Evolutionary conservation across 2,329 filamentous ascomycete species (phyloP), one percentile per base, ranked within the genome.

Genomic region (Alternaria brassicae): DNA sequence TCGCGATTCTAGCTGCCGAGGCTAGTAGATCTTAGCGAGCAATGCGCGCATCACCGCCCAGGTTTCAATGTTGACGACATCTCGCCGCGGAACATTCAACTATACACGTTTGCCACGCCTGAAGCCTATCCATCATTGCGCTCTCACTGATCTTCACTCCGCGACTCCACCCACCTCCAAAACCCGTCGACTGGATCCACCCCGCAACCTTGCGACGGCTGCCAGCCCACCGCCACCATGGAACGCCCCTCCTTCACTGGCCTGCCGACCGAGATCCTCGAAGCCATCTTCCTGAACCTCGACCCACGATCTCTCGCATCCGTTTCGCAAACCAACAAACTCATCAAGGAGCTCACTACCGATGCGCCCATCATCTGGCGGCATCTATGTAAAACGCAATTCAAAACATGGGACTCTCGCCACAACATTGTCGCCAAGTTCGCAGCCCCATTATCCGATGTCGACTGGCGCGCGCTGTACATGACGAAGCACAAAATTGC

Each of bases 221-320:
- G 3, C 30, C 15, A 21, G 37, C 37, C 37, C 37, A 23, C 19
- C 37, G 15, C 15, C 41, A 37, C 28, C 50, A 59, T 56, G 69
- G 39, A 61, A 6, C 53, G 53, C 48, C 61, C 64, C 53, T 64
- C 70, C 53, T 67, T 77, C 56, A 65, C 67, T 25, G 53, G 62
- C 17, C 82, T 95, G 34, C 93, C 93, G 39, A 91, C 94, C 77
- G 95, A 99, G 81, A 86, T 98, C 63, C 84, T 98, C 69, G 88
- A 92, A 73, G 85, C 89, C 53, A 90, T 98, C 66, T 84, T 97
- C 66, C 83, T 84, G 62, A 88, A 88, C 72, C 81, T 87, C 50
- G 79, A 83, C 48, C 83, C 86, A 8, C 68, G 68, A 42, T 81
- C 81, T 37, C 80, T 85, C 30, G 75, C 84, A 41, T 78, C 82